phyloP scores from a whole-genome alignment of 306 rosid genomes.

The Begonia peltatifolia region DNA sequence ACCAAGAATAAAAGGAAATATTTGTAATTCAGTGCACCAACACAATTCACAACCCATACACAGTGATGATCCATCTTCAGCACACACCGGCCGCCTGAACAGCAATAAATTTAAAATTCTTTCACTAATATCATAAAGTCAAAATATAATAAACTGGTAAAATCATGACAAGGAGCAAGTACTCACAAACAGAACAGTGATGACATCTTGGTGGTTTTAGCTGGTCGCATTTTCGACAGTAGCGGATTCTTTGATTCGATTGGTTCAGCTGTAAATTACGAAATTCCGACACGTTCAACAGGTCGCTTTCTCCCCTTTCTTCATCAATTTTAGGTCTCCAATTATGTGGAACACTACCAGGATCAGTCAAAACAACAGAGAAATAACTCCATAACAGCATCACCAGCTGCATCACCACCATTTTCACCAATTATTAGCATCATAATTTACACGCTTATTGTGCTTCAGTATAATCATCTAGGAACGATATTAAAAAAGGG shows the following conservation, averaged over 20 bases:
- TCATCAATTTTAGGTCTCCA: slow-evolving; percentile 89
- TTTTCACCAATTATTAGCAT: neutral
- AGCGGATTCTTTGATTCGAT: slow-evolving; percentile 47
- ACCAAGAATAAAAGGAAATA: slow-evolving; percentile 95
- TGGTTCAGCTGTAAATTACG: slow-evolving; percentile 28
- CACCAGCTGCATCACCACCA: slow-evolving; percentile 50
- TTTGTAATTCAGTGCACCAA: slow-evolving; percentile 89
- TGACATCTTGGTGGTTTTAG: slow-evolving; percentile 88
- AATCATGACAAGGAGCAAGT: neutral
- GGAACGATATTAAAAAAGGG: neutral
- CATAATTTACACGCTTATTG: neutral
- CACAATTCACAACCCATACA: slow-evolving; percentile 99
- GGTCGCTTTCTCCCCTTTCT: slow-evolving; percentile 87
- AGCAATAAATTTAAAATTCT: slow-evolving; percentile 4
- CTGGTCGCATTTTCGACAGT: slow-evolving; percentile 83
- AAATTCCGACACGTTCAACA: slow-evolving; percentile 55
- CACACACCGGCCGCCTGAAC: slow-evolving; percentile 90
- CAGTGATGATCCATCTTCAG: slow-evolving; percentile 99
- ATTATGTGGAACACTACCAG: slow-evolving; percentile 80
- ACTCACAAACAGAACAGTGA: slow-evolving; percentile 99
- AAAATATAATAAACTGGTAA: neutral
- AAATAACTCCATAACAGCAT: slow-evolving; percentile 98
- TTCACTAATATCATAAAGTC: neutral
- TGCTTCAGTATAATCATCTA: neutral
- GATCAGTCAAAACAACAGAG: slow-evolving; percentile 87